Evolutionary conservation across 75 land plant genomes (phyloP), one percentile per base, ranked within the genome.

Genomic region (Sequoia sempervirens): DNA sequence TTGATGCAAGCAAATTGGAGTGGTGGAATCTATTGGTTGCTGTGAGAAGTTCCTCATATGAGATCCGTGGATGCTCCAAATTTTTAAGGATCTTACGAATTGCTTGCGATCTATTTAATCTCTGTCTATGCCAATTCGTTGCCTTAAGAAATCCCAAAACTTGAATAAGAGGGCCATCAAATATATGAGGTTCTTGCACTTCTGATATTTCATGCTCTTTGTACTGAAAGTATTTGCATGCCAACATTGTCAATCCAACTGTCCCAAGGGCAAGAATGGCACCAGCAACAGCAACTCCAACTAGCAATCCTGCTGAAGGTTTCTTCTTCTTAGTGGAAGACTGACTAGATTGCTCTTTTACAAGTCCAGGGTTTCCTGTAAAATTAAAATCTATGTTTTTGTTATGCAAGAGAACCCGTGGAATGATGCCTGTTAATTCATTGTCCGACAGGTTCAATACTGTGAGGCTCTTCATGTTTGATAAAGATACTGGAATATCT

Each of bases 391-490:
- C 13, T 32, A 70, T 8, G 73, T 10, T 11, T 70, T 28, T 70
- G 14, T 32, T 70, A 14, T 32, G 1, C 26, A 20, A 20, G 36
- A 70, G 36, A 70, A 3, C 1, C 8, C 15, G 1, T 26, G 84
- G 88, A 41, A 87, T 81, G 54, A 28, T 45, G n/a, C 88, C 84
- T 20, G 84, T 52, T 64, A 89, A 85, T 2, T 13, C 14, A 75
- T 89, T 89, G 61, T 80, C 36, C 9, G 89, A 88, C 20, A 88
- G 64, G 75, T 86, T 79, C 73, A 88, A 53, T 43, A 76, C 2
- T 76, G 30, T 43, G 23, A 76, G 79, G 43, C 30, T 43, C n/a
- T 6, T 43, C 79, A 76, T 40, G 1, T 4, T 9, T 76, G 11
- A 9, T 41, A 86, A 70, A 23, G 46, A 46, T 5, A 0, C 30